Evolutionary conservation across 1,139 yeast genomes (phyloP), one percentile per base, ranked within the genome.

Genomic region (Yarrowia galli): DNA sequence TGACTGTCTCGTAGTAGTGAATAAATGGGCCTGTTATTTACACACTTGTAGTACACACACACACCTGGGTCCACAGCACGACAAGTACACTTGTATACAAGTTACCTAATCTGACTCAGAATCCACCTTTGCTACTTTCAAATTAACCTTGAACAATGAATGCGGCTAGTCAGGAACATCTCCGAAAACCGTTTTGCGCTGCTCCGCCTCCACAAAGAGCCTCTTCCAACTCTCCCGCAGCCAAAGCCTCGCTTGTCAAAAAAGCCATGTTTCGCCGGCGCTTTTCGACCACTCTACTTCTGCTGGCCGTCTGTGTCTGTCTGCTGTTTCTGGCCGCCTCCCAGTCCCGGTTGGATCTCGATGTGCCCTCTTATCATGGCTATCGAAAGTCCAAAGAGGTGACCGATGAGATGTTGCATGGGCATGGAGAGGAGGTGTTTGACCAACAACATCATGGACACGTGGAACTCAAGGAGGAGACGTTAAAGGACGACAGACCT

Each of bases 281-380:
- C 3, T 32, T 58, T 22, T 43, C 64, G 13, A 42, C 64, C 28
- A 28, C 64, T 1, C 12, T 58, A 6, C 42, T 58, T 12, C 51
- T 58, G 20, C 28, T 58, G 40, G 64, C 25, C 15, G 32, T 15
- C 32, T 43, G 51, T 25, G 51, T 58, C 12, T 32, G 22, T 43
- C 64, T 58, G 16, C 32, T 58, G 32, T 58, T 58, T 58, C 51
- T 58, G 28, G 64, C 64, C 0, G 51, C 51, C n/a, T 58, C 64
- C 2, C 64, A 58, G 64, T 18, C 42, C 9, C 64, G 51, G 2
- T 28, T 58, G 28, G 64, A 58, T 3, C 42, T 58, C 15, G 64
- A 58, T 32, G 40, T 54, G 16, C 46, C 64, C 22, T 32, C 64
- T 16, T 58, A 58, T 16, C 64, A 43, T 10, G 51, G 51, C 6